Percentiles rank a stretch among this genome's conserved stretches.
Evolutionary conservation across 179 eudicot species (phyloP).

Genomic region (Corrigiola litoralis): DNA sequence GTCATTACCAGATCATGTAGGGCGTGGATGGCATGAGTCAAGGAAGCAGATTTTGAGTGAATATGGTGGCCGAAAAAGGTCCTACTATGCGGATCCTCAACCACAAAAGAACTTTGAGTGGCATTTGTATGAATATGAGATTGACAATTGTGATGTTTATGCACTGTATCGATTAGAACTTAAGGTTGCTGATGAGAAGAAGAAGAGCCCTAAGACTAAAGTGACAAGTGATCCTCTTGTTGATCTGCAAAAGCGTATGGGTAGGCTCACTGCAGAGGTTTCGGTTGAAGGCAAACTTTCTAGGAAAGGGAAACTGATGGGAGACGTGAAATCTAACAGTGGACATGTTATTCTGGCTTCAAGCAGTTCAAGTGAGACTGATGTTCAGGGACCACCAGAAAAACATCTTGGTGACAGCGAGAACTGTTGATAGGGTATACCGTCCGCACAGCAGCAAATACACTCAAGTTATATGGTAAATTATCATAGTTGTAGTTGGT

Average conservation of each 20-base stretch:
- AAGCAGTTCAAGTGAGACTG: slow-evolving; percentile 5
- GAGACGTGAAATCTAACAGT: slow-evolving; percentile 28
- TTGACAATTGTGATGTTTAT: slow-evolving; percentile 50
- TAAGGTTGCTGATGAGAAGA: slow-evolving; percentile 73
- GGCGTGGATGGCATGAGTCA: slow-evolving; percentile 99
- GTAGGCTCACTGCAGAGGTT: slow-evolving; percentile 78
- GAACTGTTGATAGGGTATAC: neutral
- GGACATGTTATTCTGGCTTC: slow-evolving; percentile 26
- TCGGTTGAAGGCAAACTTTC: slow-evolving; percentile 49
- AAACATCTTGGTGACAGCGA: slow-evolving; percentile 5
- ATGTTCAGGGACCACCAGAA: neutral
- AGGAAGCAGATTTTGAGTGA: slow-evolving; percentile 82
- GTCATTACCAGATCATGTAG: slow-evolving; percentile 85
- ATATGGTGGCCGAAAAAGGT: slow-evolving; percentile 77
- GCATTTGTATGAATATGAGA: slow-evolving; percentile 92
- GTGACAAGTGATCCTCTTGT: slow-evolving; percentile 57
- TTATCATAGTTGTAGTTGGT: neutral
- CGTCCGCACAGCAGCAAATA: neutral
- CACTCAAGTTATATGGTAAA: neutral
- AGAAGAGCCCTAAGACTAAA: slow-evolving; percentile 72
- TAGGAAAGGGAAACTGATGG: slow-evolving; percentile 45
- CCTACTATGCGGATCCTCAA: slow-evolving; percentile 96
- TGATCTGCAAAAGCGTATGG: slow-evolving; percentile 88
- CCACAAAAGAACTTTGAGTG: slow-evolving; percentile 75
- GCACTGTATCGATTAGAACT: slow-evolving; percentile 87